A percentile compares a stretch with the other conserved stretches of the same genome.
phyloP scores from a whole-genome alignment of 495 filamentous ascomycete genomes.

The Hypoxylon cercidicola region DNA sequence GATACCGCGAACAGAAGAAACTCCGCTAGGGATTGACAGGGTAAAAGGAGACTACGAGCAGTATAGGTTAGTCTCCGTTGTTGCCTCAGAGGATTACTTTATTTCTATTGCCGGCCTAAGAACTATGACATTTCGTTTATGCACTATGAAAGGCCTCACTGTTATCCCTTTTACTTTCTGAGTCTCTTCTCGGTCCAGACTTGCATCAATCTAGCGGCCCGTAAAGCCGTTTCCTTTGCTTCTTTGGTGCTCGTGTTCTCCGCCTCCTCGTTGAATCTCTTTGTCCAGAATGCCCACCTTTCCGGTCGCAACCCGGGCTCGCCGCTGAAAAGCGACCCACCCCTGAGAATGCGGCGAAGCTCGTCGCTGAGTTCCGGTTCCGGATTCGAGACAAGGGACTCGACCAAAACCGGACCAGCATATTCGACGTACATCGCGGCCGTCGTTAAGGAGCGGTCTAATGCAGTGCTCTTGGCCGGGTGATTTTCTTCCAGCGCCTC shows the following conservation, averaged over 20 bases:
- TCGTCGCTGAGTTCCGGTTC: conserved; percentile 25
- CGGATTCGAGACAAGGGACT: conserved; percentile 26
- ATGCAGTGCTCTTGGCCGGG: not conserved
- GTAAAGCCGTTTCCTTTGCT: conserved; percentile 32
- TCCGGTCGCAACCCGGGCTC: conserved; percentile 31
- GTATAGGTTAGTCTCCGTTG: no score
- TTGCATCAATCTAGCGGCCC: conserved; percentile 41
- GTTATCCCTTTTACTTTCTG: not conserved
- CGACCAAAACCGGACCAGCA: conserved; percentile 33
- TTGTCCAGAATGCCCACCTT: conserved; percentile 40
- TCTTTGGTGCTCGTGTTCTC: conserved; percentile 24
- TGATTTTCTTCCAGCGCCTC: conserved; percentile 31
- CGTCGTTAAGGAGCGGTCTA: conserved; percentile 22
- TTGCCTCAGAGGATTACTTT: no score
- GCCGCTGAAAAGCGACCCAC: conserved; percentile 33
- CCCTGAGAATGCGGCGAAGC: conserved; percentile 21
- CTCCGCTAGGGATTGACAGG: no score
- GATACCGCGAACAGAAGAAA: no score
- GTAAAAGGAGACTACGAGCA: no score
- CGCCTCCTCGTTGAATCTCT: conserved; percentile 34
- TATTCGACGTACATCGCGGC: conserved; percentile 46
- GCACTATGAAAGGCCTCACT: not conserved
- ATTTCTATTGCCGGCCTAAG: no score
- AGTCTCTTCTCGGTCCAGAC: conserved; percentile 29
- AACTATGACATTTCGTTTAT: no score